These are phyloP conservation scores for Aristolochia californica DNA, from an alignment of 164 flowering plant species.

Conservation along the genomic window DNA sequence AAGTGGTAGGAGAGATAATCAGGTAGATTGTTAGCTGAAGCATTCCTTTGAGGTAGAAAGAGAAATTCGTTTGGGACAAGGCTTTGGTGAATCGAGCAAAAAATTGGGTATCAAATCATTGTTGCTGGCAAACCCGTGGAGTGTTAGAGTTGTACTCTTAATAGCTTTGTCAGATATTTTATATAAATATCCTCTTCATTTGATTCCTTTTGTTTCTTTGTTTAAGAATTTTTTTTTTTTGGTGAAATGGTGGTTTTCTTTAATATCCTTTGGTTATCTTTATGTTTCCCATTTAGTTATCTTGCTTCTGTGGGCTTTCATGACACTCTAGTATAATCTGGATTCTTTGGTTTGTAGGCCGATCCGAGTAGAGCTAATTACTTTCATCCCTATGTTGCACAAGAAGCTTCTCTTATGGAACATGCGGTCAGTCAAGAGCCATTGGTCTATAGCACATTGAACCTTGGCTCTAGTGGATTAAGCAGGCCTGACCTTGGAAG, in stretches of 20 bases:
- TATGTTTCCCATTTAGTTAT: background rate
- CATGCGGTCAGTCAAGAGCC: conserved; percentile 20
- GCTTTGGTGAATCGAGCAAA: too few relatives aligned
- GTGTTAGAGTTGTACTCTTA: too few relatives aligned
- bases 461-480: conserved; percentile 16
- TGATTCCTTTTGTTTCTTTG: too few relatives aligned
- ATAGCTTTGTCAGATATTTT: too few relatives aligned
- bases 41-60: too few relatives aligned
- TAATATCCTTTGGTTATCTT: background rate
- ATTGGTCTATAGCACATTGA: conserved; percentile 11
- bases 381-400: conserved; percentile 17
- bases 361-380: conserved; percentile 18
- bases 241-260: background rate
- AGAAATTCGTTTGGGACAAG: too few relatives aligned
- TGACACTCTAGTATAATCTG: background rate
- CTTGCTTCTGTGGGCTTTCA: background rate
- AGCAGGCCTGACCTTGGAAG: conserved; percentile 22
- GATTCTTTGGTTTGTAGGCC: conserved; percentile 7
- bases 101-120: too few relatives aligned
- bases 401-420: conserved; percentile 14
- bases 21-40: too few relatives aligned
- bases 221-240: too few relatives aligned
- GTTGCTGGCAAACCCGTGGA: too few relatives aligned
- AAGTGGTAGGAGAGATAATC: too few relatives aligned
- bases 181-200: too few relatives aligned